Conservation (phyloP, 768 basidiomycete species). For the Kwoniella europaea region DNA sequence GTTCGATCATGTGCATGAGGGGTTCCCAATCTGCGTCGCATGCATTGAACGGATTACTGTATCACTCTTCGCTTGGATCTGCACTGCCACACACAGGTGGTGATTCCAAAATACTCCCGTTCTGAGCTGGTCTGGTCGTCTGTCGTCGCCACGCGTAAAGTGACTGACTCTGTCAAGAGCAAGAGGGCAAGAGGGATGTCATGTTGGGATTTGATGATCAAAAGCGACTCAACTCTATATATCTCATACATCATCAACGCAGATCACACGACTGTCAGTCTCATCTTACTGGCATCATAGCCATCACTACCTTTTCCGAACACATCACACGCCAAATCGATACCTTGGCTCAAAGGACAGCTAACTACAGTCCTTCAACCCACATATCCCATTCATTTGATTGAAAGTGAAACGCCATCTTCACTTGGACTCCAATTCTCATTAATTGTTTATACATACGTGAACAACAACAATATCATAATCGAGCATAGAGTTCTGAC, state of each 20-base stretch:
- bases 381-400: background rate
- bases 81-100: background rate
- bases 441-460: background rate
- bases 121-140: background rate
- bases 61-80: too few relatives aligned
- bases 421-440: background rate
- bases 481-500: background rate
- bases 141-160: background rate
- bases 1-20: too few relatives aligned
- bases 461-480: background rate
- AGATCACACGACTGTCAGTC: background rate
- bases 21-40: too few relatives aligned
- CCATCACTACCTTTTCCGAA: background rate
- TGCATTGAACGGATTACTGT: too few relatives aligned
- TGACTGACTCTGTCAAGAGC: too few relatives aligned
- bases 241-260: background rate
- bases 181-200: background rate
- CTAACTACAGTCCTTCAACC: background rate
- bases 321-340: background rate
- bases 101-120: background rate
- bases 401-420: background rate
- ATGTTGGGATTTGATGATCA: background rate
- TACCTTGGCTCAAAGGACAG: background rate
- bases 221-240: background rate
- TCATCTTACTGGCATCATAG: background rate